phyloP scores from a whole-genome alignment of 1,284 basidiomycete genomes.

The Fomitopsis palustris region DNA sequence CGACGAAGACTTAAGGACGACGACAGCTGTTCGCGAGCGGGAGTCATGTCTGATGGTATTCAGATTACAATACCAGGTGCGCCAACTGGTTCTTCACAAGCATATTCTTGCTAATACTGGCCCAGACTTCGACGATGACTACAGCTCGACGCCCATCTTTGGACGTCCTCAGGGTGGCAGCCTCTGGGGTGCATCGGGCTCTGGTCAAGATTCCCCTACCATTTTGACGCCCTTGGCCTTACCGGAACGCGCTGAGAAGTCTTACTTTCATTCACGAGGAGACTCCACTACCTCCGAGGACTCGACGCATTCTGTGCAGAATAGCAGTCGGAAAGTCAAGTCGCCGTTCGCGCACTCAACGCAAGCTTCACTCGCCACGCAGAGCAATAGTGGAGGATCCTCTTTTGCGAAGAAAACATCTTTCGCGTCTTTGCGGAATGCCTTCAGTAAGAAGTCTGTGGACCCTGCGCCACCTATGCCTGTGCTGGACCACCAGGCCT shows the following conservation, averaged over 20 bases:
- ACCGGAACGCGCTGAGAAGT: slow-evolving; percentile 48
- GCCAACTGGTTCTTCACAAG: background rate
- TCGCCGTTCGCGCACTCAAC: slow-evolving; percentile 63
- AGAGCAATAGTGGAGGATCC: slow-evolving; percentile 32
- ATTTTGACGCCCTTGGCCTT: slow-evolving; percentile 46
- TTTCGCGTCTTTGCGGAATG: slow-evolving; percentile 84
- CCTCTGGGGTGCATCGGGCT: slow-evolving; percentile 36
- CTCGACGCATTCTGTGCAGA: slow-evolving; percentile 57
- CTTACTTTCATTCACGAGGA: slow-evolving; percentile 71
- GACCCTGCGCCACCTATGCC: slow-evolving; percentile 63
- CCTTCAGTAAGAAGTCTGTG: slow-evolving; percentile 69
- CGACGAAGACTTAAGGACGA: background rate
- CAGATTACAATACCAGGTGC: slow-evolving; percentile 4
- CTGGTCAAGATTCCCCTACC: slow-evolving; percentile 66
- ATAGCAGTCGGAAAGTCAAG: slow-evolving; percentile 36
- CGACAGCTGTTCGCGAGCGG: background rate
- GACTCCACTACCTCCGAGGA: slow-evolving; percentile 68
- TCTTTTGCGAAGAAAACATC: slow-evolving; percentile 79
- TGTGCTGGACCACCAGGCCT: slow-evolving; percentile 56
- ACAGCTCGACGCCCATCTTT: slow-evolving; percentile 59
- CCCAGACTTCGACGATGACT: slow-evolving; percentile 71
- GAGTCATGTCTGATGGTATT: slow-evolving; percentile 45
- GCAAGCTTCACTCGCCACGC: slow-evolving; percentile 61
- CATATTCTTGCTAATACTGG: no score
- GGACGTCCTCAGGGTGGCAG: slow-evolving; percentile 44